Percentiles rank a stretch among this genome's conserved stretches.
These are phyloP conservation scores for Senecio squalidus DNA, from an alignment of 140 eudicot genomes.

Conservation along the genomic window DNA sequence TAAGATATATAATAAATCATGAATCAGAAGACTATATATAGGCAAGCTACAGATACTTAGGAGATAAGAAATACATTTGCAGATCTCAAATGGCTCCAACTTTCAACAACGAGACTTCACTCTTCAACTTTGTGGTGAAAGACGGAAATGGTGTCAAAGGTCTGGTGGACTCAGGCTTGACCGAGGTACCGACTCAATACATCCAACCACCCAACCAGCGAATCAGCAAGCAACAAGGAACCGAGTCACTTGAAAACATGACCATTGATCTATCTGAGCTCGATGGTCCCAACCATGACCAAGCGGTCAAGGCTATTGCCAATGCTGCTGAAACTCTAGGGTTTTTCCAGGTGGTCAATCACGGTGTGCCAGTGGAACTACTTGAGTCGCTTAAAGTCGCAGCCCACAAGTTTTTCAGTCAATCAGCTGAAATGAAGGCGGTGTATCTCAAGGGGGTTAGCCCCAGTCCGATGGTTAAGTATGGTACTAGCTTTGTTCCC, in stretches of 20 bases:
- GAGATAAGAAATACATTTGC: background rate
- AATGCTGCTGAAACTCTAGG: slow-evolving; percentile 45
- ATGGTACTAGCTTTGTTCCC: slow-evolving; percentile 49
- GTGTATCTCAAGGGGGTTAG: slow-evolving; percentile 26
- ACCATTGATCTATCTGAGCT: slow-evolving; percentile 32
- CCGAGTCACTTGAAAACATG: slow-evolving; percentile 20
- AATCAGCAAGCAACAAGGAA: slow-evolving; percentile 3
- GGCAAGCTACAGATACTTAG: background rate
- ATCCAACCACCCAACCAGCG: slow-evolving; percentile 21
- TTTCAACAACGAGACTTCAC: slow-evolving; percentile 20
- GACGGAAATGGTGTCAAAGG: slow-evolving; percentile 49
- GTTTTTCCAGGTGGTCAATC: slow-evolving; percentile 51
- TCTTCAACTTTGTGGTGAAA: slow-evolving; percentile 35
- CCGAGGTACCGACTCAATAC: slow-evolving; percentile 19
- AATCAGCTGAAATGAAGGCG: slow-evolving; percentile 30
- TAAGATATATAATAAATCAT: background rate
- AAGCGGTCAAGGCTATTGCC: slow-evolving; percentile 32
- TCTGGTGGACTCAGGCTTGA: slow-evolving; percentile 35
- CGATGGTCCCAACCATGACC: slow-evolving; percentile 40
- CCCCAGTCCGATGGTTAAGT: slow-evolving; percentile 34
- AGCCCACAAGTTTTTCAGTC: slow-evolving; percentile 31
- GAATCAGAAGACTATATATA: background rate
- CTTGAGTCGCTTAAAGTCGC: slow-evolving; percentile 32
- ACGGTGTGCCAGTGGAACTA: slow-evolving; percentile 36
- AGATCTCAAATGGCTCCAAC: slow-evolving; percentile 30